phyloP scores from a whole-genome alignment of 2,329 filamentous ascomycete species.

The Pseudocercospora vitis region DNA sequence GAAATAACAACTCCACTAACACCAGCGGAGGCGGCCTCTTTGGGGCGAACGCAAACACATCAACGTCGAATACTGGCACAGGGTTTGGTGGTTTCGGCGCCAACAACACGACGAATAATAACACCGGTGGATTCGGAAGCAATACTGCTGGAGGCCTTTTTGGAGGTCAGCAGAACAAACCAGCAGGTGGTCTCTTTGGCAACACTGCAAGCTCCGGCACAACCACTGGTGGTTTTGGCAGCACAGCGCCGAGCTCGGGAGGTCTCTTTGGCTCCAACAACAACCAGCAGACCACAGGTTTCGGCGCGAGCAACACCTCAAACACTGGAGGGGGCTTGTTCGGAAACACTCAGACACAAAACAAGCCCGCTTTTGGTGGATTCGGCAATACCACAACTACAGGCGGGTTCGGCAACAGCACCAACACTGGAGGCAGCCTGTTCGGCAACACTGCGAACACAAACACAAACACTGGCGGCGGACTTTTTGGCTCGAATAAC shows the following conservation, averaged over 20 bases:
- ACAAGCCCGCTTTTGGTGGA: conserved; percentile 16
- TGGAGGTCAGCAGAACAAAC: conserved; percentile 34
- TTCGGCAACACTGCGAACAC: conserved; percentile 23
- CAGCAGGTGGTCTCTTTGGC: conserved; percentile 30
- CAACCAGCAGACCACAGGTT: conserved; percentile 17
- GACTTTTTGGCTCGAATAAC: conserved; percentile 29
- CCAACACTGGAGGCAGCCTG: conserved; percentile 24
- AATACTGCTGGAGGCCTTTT: conserved; percentile 36
- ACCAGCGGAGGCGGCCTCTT: conserved; percentile 39
- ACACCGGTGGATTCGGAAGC: conserved; percentile 39
- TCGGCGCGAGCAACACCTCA: conserved; percentile 22
- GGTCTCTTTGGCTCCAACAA: conserved; percentile 28
- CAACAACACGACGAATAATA: conserved; percentile 36
- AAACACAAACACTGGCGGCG: conserved; percentile 27
- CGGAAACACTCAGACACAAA: conserved; percentile 20
- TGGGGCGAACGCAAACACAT: conserved; percentile 39
- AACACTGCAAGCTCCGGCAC: conserved; percentile 16
- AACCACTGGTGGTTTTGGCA: conserved; percentile 26
- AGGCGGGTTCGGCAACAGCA: conserved; percentile 29
- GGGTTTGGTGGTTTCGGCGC: conserved; percentile 47
- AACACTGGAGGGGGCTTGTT: conserved; percentile 36
- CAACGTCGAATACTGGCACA: conserved; percentile 31
- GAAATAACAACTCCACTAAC: conserved; percentile 33
- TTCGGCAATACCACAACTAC: conserved; percentile 21
- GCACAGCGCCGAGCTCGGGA: conserved; percentile 21